Evolutionary conservation across 208 protist genomes (phyloP).

Genomic region (Leishmania braziliensis): DNA sequence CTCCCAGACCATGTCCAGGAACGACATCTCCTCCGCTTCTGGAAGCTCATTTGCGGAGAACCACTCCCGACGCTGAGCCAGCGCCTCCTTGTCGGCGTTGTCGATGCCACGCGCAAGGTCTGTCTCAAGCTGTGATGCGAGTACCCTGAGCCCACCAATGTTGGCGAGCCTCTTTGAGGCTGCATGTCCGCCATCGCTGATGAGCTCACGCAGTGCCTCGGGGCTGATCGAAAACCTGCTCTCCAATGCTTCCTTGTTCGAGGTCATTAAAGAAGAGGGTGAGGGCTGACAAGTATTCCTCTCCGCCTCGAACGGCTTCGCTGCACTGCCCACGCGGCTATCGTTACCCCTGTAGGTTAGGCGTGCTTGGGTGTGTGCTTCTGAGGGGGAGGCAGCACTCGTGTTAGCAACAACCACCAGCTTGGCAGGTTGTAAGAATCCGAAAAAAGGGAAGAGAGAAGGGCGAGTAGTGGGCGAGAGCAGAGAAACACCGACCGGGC

Average conservation of each 20-base stretch:
- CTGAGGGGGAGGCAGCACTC: not conserved
- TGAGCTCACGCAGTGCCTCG: conserved; percentile 44
- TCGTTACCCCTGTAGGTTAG: not conserved
- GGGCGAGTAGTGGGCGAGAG: not conserved
- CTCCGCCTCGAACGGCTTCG: conserved; percentile 19
- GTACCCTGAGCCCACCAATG: conserved; percentile 54
- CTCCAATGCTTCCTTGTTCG: not conserved
- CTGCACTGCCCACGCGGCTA: not conserved
- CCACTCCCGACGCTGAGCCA: conserved; percentile 23
- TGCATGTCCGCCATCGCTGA: conserved; percentile 37
- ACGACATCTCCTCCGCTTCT: conserved; percentile 60
- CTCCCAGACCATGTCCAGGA: conserved; percentile 84
- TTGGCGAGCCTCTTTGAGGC: conserved; percentile 31
- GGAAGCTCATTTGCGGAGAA: conserved; percentile 82
- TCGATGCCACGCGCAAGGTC: conserved; percentile 45
- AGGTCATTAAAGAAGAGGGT: not conserved
- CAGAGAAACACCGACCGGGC: not conserved
- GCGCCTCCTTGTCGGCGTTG: conserved; percentile 6
- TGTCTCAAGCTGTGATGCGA: conserved; percentile 57
- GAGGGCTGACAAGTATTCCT: conserved; percentile 2
- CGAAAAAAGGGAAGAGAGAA: not conserved
- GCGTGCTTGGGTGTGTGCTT: not conserved
- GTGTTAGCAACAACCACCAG: not conserved
- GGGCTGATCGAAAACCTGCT: conserved; percentile 42
- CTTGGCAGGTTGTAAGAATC: not conserved